Conservation (phyloP, 208 protist species). For the Acanthamoeba triangularis region DNA sequence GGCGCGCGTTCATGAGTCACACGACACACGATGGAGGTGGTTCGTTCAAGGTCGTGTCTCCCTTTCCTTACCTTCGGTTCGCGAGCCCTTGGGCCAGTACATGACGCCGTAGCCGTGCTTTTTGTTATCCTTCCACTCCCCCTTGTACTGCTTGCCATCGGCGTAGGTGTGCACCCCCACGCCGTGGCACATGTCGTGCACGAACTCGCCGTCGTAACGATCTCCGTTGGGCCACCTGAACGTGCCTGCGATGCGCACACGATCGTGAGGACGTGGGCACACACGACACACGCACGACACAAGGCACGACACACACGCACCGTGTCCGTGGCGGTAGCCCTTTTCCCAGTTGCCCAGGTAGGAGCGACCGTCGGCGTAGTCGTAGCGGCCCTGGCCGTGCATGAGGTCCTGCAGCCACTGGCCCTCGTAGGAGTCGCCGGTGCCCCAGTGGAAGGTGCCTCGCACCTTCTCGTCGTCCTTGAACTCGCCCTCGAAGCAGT, state of each 20-base stretch:
- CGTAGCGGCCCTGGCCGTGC: slow-evolving; percentile 51
- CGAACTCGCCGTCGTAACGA: slow-evolving; percentile 52
- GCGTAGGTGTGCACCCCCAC: slow-evolving; percentile 69
- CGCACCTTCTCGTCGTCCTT: slow-evolving; percentile 50
- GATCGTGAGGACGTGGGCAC: background rate
- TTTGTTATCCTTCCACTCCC: slow-evolving; percentile 60
- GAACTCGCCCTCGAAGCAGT: slow-evolving; percentile 68
- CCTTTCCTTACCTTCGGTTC: background rate
- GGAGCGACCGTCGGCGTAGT: slow-evolving; percentile 33
- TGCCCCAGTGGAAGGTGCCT: slow-evolving; percentile 58
- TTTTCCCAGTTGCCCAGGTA: slow-evolving; percentile 50
- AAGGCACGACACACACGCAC: background rate
- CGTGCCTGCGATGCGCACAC: background rate
- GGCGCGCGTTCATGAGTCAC: too few species aligned
- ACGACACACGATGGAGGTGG: too few species aligned
- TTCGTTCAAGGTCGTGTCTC: too few species aligned
- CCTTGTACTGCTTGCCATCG: slow-evolving; percentile 65
- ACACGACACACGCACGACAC: background rate
- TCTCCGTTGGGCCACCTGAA: slow-evolving; percentile 67
- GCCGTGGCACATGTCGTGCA: slow-evolving; percentile 50
- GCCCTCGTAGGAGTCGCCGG: slow-evolving; percentile 49
- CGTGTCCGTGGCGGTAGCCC: slow-evolving; percentile 3
- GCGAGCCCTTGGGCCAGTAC: slow-evolving; percentile 32
- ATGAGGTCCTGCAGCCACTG: slow-evolving; percentile 57
- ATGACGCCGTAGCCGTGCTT: slow-evolving; percentile 62